Conservation (phyloP, 352 stramenopile species). For the Lagenidium sp. region DNA sequence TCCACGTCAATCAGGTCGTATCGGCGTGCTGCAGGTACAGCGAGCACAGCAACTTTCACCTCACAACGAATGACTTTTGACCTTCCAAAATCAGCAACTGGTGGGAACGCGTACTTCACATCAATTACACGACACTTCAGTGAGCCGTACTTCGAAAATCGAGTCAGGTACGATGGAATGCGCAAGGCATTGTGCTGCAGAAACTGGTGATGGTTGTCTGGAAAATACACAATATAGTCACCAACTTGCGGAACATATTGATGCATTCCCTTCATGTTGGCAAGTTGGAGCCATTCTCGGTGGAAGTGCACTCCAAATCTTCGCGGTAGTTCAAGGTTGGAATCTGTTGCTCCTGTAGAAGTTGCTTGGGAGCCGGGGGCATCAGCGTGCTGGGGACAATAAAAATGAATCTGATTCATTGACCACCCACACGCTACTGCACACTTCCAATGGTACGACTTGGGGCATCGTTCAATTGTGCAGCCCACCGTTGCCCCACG, state of each 20-base stretch:
- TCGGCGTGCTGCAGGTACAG: constrained; percentile 18
- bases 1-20: constrained; percentile 12
- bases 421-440: constrained; percentile 60
- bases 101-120: constrained; percentile 72
- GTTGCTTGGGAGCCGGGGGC: too few species aligned
- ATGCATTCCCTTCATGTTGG: constrained; percentile 34
- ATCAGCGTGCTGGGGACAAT: constrained; percentile 32
- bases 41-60: constrained; percentile 53
- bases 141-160: constrained; percentile 46
- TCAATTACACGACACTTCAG: constrained; percentile 69
- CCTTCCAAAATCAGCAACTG: constrained; percentile 34
- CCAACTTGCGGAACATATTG: constrained; percentile 76
- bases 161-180: constrained; percentile 35
- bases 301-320: constrained; percentile 64
- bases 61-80: constrained; percentile 56
- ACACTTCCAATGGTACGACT: constrained; percentile 82
- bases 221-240: constrained; percentile 78
- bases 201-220: constrained; percentile 50
- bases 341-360: too few species aligned
- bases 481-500: constrained; percentile 76
- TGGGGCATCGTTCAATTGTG: constrained; percentile 43
- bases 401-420: constrained; percentile 77
- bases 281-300: constrained; percentile 69
- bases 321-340: constrained; percentile 15
- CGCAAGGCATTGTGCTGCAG: constrained; percentile 26